Percentiles rank a stretch among this genome's conserved stretches.
Conservation (phyloP, 305 asterid genomes). For the Fraxinus dipetala region DNA sequence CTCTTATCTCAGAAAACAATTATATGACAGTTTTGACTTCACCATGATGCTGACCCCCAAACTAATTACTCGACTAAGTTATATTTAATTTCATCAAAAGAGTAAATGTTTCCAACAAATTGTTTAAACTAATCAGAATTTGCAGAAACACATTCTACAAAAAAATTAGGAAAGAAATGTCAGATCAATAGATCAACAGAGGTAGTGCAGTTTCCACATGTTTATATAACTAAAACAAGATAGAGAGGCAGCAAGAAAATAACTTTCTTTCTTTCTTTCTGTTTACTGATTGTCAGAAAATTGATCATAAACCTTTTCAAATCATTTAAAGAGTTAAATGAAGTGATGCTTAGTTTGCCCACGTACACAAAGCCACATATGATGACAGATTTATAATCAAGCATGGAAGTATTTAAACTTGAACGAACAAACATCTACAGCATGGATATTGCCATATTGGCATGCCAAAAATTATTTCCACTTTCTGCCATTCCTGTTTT, state of each 20-base stretch:
- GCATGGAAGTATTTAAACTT: background rate
- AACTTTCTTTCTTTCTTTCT: background rate
- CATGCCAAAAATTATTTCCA: too few species aligned
- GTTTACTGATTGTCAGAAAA: background rate
- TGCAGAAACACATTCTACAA: background rate
- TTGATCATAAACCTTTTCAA: background rate
- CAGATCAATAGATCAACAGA: background rate
- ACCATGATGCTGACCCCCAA: background rate
- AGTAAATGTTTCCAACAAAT: background rate
- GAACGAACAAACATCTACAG: background rate
- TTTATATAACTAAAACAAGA: background rate
- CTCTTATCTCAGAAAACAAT: background rate
- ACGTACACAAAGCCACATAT: background rate
- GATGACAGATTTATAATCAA: background rate
- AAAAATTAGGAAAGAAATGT: background rate
- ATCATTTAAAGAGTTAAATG: background rate
- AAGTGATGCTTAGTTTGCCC: background rate
- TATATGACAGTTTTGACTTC: background rate
- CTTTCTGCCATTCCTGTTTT: background rate
- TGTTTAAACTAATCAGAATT: background rate
- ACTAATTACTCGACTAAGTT: background rate
- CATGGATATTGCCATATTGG: too few species aligned
- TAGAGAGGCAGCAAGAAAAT: background rate
- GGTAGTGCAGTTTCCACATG: background rate
- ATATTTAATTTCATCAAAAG: background rate